phyloP scores from a whole-genome alignment of 208 protist genomes.

The Tritrichomonas musculus region DNA sequence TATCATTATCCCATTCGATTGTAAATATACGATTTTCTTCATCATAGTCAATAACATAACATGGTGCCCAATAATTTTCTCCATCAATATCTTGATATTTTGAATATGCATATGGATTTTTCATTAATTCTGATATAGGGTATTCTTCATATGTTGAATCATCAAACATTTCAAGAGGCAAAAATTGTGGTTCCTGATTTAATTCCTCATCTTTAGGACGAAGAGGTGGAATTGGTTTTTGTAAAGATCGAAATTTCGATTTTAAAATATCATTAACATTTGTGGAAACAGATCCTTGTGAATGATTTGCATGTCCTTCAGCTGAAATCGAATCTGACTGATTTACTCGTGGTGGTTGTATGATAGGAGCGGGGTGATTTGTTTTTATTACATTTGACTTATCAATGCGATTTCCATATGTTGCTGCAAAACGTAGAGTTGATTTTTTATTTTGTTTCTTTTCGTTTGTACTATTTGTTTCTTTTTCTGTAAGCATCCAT shows the following conservation, averaged over 20 bases:
- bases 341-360: too few relatives aligned
- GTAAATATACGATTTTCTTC: background rate
- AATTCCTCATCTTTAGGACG: background rate
- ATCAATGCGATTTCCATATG: background rate
- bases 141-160: constrained; percentile 30
- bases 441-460: background rate
- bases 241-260: background rate
- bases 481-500: background rate
- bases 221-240: background rate
- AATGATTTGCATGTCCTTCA: background rate
- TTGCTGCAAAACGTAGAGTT: background rate
- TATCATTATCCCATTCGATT: background rate
- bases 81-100: constrained; percentile 18
- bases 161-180: constrained; percentile 6
- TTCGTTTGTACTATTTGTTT: too few relatives aligned
- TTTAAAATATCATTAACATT: background rate
- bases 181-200: background rate
- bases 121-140: background rate
- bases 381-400: too few relatives aligned
- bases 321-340: too few relatives aligned
- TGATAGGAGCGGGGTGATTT: too few relatives aligned
- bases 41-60: background rate
- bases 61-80: background rate
- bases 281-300: background rate
- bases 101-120: background rate